A percentile compares a stretch with the other conserved stretches of the same genome.
These are phyloP conservation scores for Alloascoidea hylecoeti DNA, from an alignment of 805 yeast genomes.

Conservation along the genomic window DNA sequence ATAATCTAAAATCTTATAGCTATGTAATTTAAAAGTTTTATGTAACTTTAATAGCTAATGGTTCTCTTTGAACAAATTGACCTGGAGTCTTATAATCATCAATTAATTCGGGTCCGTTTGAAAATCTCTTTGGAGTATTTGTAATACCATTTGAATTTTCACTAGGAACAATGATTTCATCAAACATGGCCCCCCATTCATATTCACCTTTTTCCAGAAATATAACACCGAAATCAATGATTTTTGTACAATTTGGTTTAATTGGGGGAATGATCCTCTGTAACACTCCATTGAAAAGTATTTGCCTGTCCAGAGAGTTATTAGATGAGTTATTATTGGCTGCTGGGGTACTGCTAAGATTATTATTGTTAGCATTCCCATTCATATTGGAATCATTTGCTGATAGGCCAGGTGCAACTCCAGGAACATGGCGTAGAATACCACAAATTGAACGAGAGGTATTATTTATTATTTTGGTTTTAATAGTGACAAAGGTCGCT, in stretches of 20 bases:
- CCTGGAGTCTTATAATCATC: too few species aligned
- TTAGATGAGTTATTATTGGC: slow-evolving; percentile 1
- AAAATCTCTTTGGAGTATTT: too few species aligned
- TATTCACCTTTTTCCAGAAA: slow-evolving; percentile 68
- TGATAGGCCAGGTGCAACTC: too few species aligned
- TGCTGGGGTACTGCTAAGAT: slow-evolving; percentile 4
- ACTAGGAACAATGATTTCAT: slow-evolving; percentile 19
- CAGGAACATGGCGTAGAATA: slow-evolving; percentile 44
- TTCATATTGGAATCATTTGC: too few species aligned
- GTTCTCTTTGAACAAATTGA: background rate
- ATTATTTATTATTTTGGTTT: slow-evolving; percentile 34
- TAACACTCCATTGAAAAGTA: slow-evolving; percentile 60
- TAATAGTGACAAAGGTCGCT: slow-evolving; percentile 38
- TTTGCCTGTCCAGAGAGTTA: slow-evolving; percentile 32
- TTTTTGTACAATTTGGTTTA: slow-evolving; percentile 25
- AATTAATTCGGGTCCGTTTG: too few species aligned
- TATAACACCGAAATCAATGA: slow-evolving; percentile 38
- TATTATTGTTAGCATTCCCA: slow-evolving; percentile 13
- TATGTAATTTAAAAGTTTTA: background rate
- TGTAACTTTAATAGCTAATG: background rate
- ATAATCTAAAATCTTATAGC: background rate
- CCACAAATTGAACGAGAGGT: slow-evolving; percentile 30
- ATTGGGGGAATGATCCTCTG: slow-evolving; percentile 36
- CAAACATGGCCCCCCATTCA: slow-evolving; percentile 63
- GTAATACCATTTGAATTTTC: background rate